Base-by-base conservation (phyloP, 352 stramenopile genomes). In the Hyaloperonospora arabidopsidis region DNA sequence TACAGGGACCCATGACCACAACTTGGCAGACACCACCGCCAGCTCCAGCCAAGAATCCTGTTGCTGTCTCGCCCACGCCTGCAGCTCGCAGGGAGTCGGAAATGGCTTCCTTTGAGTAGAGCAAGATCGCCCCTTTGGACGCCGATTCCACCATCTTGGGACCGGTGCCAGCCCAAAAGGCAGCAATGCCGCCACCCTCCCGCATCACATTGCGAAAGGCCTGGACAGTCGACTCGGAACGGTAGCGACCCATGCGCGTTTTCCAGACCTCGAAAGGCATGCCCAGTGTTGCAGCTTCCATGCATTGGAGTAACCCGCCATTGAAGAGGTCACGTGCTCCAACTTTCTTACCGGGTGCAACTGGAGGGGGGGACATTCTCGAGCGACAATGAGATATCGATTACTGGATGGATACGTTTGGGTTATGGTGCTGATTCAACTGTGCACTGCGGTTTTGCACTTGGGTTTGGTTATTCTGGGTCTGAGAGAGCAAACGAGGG, bases 201-300 rank as follows among this genome's bases (percentile, higher is more conserved):
- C 76, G 78, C 78, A 94, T 93, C 28, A 96, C 85, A 57, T 94
- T 95, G 52, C 70, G 62, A 63, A 96, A 95, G 41, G 87, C 79
- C 63, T 94, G 68, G 28, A 75, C 14, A 32, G 87, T 96, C 38
- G 65, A 78, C 66, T 95, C 83, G 25, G 61, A 67, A 55, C 87
- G 80, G 71, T 88, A 96, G 46, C 86, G 81, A 13, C 87, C 87
- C 87, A 96, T 96, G 67, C 86, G 85, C 51, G 87, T 96, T 68
- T 96, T 96, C 87, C 87, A 96, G 36, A 96, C 87, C 71, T 96
- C 87, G 59, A 96, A 95, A 36, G 87, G 87, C 84, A 96, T 94
- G 57, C 87, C 87, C 23, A 96, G 72, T 51, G 84, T 93, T 18
- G 81, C 84, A 28, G 87, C 87, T 63, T 96, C 87, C 8, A 94